Evolutionary conservation across 1,284 basidiomycete species (phyloP), one percentile per base, ranked within the genome.

Genomic region (Inonotus hispidus): DNA sequence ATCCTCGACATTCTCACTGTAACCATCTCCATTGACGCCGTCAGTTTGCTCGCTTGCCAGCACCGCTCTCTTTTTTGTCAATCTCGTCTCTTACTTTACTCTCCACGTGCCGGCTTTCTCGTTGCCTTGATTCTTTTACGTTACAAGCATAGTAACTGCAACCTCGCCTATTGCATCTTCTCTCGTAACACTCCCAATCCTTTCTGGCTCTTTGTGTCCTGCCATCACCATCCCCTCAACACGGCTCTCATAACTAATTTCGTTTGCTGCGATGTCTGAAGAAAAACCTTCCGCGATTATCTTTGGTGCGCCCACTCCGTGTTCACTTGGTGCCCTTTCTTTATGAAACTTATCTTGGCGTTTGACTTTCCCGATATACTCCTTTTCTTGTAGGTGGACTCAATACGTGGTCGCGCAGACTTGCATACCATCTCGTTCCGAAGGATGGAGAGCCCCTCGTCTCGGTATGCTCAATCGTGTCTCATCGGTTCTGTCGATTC

Each of bases 211-310:
- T 43, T 43, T 21, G 7, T 37, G 63, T 19, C 43, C 49, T 38
- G 19, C 45, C 46, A n/a, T 38, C 56, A 25, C 43, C 47, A 13
- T 49, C 32, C 23, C 45, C 32, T 32, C 53, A 23, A 13, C 41
- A n/a, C 41, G 46, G 46, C 19, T 14, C 6, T 29, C 29, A 19
- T 23, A 35, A 11, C 25, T n/a, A 45, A 29, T 21, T 8, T 16
- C 59, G 58, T 27, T 21, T 47, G n/a, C 16, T 13, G 49, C 58
- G 21, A 61, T 57, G 53, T 39, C 60, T 25, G 47, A 37, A 55
- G 71, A 70, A 53, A 88, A 85, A 71, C 88, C 88, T n/a, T 84
- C 74, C 72, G 91, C 83, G 35, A 80, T 93, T 67, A 88, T 94
- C 66, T 87, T 93, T 66, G 92, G 92, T 93, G 66, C 67, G 82